These are phyloP conservation scores for Toxoplasma gondii DNA, from an alignment of 169 alveolate species.

Conservation along the genomic window DNA sequence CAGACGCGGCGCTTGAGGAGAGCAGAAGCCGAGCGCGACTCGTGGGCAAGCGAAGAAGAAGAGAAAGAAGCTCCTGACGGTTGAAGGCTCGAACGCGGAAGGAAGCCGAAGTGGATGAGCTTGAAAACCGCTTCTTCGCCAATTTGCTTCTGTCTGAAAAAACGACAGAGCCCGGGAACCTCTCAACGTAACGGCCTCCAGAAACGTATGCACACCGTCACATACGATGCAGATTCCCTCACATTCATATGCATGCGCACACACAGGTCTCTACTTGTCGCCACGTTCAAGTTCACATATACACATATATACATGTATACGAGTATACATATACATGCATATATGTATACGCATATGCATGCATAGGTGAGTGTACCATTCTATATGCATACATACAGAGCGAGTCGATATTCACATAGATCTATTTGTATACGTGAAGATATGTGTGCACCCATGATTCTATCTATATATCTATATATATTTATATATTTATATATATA, in stretches of 20 bases:
- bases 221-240: not conserved
- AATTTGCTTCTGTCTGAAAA: slow-evolving; percentile 8
- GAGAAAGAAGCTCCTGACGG: not conserved
- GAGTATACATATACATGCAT: no score
- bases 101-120: slow-evolving; percentile 49
- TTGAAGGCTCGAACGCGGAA: not conserved
- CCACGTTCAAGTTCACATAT: no score
- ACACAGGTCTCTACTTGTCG: no score
- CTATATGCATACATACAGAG: no score
- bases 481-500: no score
- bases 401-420: no score
- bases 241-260: not conserved
- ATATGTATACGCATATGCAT: not conserved
- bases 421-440: no score
- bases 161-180: not conserved
- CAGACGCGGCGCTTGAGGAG: not conserved
- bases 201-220: not conserved
- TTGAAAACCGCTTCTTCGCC: slow-evolving; percentile 45
- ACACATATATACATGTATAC: no score
- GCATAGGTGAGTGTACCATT: no score
- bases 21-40: not conserved
- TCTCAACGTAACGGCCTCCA: not conserved
- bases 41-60: not conserved
- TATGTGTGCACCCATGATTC: no score
- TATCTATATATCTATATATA: no score